Base-by-base conservation (phyloP, 2,329 filamentous ascomycete genomes). In the Annulohypoxylon truncatum region DNA sequence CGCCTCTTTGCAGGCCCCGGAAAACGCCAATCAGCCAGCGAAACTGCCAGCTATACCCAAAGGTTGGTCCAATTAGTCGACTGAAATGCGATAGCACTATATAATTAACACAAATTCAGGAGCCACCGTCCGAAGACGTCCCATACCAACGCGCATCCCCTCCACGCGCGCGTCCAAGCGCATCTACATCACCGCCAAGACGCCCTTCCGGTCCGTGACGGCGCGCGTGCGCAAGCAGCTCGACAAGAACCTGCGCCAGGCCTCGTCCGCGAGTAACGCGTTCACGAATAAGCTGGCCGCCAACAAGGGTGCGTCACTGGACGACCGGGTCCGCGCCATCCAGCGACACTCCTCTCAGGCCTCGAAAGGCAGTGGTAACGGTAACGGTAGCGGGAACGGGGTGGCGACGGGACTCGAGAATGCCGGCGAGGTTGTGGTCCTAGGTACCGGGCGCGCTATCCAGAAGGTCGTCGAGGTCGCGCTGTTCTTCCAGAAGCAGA, bases 361-460 rank as follows among this genome's bases (percentile, higher is more conserved):
- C 40, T 31, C 63, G 26, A 75, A 76, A 56, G 69, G 69, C 52
- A 69, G 4, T 2, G 18, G 38, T 51, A 69, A 20, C 18, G 10
- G 35, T 53, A 69, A 66, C 50, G 66, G 67, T 18, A 69, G 72
- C 15, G 73, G 74, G 2, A 74, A 74, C 54, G 75, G 76, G 18
- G n/a, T n/a, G n/a, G n/a, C n/a, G n/a, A 76, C 78, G 8, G 76
- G 70, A 12, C 72, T 79, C 15, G 74, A 77, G 31, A 72, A 76
- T 24, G 72, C 75, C 10, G 82, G 85, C 59, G 79, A 83, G 18
- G 88, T 92, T 3, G 80, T 85, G 12, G 76, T 92, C 1, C 83
- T 90, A 57, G 91, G 87, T 6, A 90, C 89, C 0, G 90, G 91
- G 1, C 85, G 84, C 69, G 91, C 90, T 6, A 89, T 93, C 28